Evolutionary conservation across 23 red algal genomes (phyloP), one percentile per base, ranked within the genome.

Genomic region (Gracilaria vermiculophylla): DNA sequence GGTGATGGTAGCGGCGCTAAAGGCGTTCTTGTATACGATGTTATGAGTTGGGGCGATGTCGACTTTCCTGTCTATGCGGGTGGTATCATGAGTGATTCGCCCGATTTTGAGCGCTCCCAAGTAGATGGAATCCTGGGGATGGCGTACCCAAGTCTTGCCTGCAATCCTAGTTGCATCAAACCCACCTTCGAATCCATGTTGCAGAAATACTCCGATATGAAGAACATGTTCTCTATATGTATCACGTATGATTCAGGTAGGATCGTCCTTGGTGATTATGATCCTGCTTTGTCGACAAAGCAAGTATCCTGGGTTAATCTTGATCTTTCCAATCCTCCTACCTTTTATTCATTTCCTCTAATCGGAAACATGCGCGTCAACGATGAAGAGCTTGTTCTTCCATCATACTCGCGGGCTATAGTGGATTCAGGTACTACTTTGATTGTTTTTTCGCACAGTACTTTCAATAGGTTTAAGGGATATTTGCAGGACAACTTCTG

Each of bases 381-480:
- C 83, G 76, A 61, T 35, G 53, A 81, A 32, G 81, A 92, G 21
- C 41, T 81, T 9, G 45, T 51, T 19, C 55, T 94, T 3, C 92
- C 92, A 13, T 74, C 37, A 17, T 81, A 86, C 37, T 61, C 51
- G 13, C 66, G 77, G 20, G 92, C 81, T 32, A 94, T 96, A 57
- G 96, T 94, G 43, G 96, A 98, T 66, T 93, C 88, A 33, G 96
- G 96, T 43, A 98, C 96, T 10, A 98, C 96, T 2, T 75, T 95
- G 13, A 90, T 98, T 35, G 92, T 94, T 3, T 88, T 98, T 64
- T 88, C 87, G 0, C 76, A 73, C 44, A 54, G n/a, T 25, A 70
- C 80, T 17, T 98, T 86, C 55, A 75, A 85, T 10, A 79, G 24
- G 37, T 79, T 98, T n/a, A 83, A 83, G 58, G 66, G 80, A 25